Evolutionary conservation across 352 stramenopile genomes (phyloP).

Genomic region (Phytophthora cactorum): DNA sequence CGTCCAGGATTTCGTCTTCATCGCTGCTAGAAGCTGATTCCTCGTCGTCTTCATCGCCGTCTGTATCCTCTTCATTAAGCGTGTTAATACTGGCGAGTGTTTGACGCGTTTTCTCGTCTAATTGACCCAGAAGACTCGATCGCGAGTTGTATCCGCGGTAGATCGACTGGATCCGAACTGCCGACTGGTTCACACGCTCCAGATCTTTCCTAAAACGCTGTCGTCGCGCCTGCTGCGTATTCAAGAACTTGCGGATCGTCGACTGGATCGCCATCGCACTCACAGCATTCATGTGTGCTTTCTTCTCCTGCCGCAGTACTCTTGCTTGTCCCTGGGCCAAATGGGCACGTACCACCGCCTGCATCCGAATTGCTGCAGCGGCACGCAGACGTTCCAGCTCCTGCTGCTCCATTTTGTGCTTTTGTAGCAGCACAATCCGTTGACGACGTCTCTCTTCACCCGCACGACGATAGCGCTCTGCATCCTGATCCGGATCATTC

Average conservation of each 20-base stretch:
- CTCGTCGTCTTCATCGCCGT: slow-evolving; percentile 23
- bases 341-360: slow-evolving; percentile 54
- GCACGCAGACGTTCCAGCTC: slow-evolving; percentile 50
- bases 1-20: not conserved
- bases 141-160: slow-evolving; percentile 72
- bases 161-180: slow-evolving; percentile 70
- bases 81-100: slow-evolving; percentile 14
- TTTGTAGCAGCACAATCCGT: slow-evolving; percentile 56
- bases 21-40: not conserved
- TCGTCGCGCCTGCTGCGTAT: slow-evolving; percentile 46
- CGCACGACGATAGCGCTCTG: slow-evolving; percentile 53
- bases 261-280: slow-evolving; percentile 77
- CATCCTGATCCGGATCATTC: slow-evolving; percentile 34
- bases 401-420: slow-evolving; percentile 57
- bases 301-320: slow-evolving; percentile 48
- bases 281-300: slow-evolving; percentile 58
- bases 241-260: slow-evolving; percentile 64
- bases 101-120: slow-evolving; percentile 39
- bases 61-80: slow-evolving; percentile 15
- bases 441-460: slow-evolving; percentile 63
- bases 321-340: slow-evolving; percentile 39
- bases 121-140: slow-evolving; percentile 43
- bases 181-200: slow-evolving; percentile 66
- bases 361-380: slow-evolving; percentile 52
- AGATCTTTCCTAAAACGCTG: slow-evolving; percentile 58